phyloP scores from a whole-genome alignment of 257 asterid species.

The Rhazya stricta region DNA sequence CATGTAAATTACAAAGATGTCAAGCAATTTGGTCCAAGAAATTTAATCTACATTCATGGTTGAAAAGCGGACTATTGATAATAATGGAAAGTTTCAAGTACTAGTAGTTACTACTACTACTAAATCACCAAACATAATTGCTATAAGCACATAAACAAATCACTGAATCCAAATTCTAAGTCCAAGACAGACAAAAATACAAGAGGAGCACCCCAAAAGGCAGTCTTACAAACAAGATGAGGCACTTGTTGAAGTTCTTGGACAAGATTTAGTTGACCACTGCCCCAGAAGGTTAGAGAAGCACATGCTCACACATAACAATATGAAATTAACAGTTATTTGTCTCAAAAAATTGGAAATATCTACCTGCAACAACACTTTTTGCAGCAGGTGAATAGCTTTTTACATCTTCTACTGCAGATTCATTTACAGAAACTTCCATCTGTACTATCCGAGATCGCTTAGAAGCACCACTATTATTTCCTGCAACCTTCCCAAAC shows the following conservation, averaged over 20 bases:
- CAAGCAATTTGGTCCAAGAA: not conserved
- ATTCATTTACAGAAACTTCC: conserved; percentile 40
- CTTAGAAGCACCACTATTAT: conserved; percentile 44
- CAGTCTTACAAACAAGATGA: not conserved
- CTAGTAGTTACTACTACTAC: not conserved
- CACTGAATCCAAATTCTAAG: not conserved
- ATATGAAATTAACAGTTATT: not conserved
- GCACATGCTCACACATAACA: not conserved
- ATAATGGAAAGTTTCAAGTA: not conserved
- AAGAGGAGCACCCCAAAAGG: not conserved
- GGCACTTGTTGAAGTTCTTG: not conserved
- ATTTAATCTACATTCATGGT: not conserved
- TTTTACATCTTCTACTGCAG: conserved; percentile 40
- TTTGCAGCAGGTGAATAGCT: conserved; percentile 37
- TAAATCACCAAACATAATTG: not conserved
- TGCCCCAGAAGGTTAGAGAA: not conserved
- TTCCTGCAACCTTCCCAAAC: conserved; percentile 47
- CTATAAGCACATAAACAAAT: not conserved
- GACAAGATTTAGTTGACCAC: not conserved
- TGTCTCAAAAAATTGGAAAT: not conserved
- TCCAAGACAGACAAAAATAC: not conserved
- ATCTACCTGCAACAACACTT: conserved; percentile 45
- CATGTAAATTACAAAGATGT: no score
- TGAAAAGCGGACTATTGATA: not conserved
- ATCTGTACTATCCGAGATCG: conserved; percentile 47